Evolutionary conservation across 805 yeast species (phyloP).

Genomic region (Candida broadrunensis): DNA sequence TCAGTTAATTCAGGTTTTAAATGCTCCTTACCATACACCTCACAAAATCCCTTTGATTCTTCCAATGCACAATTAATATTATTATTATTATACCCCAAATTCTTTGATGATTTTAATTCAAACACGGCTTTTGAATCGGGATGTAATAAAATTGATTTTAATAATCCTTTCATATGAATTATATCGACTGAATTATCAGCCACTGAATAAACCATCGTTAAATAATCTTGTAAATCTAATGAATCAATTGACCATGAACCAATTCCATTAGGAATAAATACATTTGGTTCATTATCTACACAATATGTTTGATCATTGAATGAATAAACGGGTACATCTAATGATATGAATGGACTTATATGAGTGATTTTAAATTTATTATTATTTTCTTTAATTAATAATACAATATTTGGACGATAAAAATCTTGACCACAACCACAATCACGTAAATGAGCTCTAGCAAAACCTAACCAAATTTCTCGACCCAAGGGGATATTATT

Average conservation of each 20-base stretch:
- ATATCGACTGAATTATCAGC: constrained; percentile 33
- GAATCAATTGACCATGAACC: constrained; percentile 16
- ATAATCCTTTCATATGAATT: constrained; percentile 29
- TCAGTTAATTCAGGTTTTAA: too few relatives aligned
- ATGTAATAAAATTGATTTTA: constrained; percentile 10
- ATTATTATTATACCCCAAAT: constrained; percentile 18
- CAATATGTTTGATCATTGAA: constrained; percentile 31
- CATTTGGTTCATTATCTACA: constrained; percentile 20
- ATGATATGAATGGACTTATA: constrained; percentile 26
- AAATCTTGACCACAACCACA: constrained; percentile 38
- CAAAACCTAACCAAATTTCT: constrained; percentile 38
- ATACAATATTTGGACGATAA: constrained; percentile 38
- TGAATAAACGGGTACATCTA: constrained; percentile 19
- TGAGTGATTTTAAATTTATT: constrained; percentile 23
- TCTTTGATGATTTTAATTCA: background rate
- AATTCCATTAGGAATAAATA: constrained; percentile 32
- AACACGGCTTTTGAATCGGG: constrained; percentile 2
- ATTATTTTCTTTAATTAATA: constrained; percentile 14
- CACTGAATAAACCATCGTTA: constrained; percentile 31
- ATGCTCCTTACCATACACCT: constrained; percentile 18
- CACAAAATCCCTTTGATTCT: constrained; percentile 23
- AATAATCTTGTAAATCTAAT: constrained; percentile 14
- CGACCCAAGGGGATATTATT: constrained; percentile 16
- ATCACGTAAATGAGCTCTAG: constrained; percentile 31
- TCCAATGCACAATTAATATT: constrained; percentile 28